phyloP scores from a whole-genome alignment of 1,284 basidiomycete species.

The Rhizoctonia solani region DNA sequence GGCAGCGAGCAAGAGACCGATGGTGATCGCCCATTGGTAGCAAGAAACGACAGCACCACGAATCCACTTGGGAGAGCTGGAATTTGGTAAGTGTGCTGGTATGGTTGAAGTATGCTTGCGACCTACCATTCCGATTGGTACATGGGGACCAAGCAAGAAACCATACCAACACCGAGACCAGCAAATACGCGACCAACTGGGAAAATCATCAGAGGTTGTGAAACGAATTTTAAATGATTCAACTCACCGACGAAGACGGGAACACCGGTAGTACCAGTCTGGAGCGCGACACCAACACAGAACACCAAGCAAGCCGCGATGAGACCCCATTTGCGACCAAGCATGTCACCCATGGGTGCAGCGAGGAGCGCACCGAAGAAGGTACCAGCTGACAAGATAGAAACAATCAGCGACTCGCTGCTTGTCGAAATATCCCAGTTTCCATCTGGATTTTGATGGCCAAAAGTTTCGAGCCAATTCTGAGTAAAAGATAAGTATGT shows the following conservation, averaged over 20 bases:
- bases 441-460: conserved; percentile 43
- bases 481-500: conserved; percentile 4
- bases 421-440: conserved; percentile 53
- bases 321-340: conserved; percentile 66
- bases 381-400: conserved; percentile 74
- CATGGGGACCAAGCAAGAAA: conserved; percentile 47
- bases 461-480: conserved; percentile 54
- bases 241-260: conserved; percentile 19
- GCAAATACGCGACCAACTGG: conserved; percentile 81
- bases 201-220: too few species aligned
- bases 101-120: neutral
- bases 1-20: conserved; percentile 77
- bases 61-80: conserved; percentile 69
- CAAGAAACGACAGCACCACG: conserved; percentile 81
- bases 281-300: conserved; percentile 67
- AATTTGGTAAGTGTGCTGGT: too few species aligned
- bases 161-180: conserved; percentile 76
- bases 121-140: conserved; percentile 48
- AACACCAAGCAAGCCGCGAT: conserved; percentile 65
- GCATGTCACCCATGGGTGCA: conserved; percentile 53
- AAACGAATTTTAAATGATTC: neutral
- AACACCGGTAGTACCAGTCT: conserved; percentile 43
- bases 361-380: conserved; percentile 56
- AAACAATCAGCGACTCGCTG: conserved; percentile 66
- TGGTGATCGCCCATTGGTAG: conserved; percentile 83